A percentile compares a stretch with the other conserved stretches of the same genome.
Evolutionary conservation across 2,329 filamentous ascomycete genomes (phyloP).

Genomic region (Stemphylium vesicarium): DNA sequence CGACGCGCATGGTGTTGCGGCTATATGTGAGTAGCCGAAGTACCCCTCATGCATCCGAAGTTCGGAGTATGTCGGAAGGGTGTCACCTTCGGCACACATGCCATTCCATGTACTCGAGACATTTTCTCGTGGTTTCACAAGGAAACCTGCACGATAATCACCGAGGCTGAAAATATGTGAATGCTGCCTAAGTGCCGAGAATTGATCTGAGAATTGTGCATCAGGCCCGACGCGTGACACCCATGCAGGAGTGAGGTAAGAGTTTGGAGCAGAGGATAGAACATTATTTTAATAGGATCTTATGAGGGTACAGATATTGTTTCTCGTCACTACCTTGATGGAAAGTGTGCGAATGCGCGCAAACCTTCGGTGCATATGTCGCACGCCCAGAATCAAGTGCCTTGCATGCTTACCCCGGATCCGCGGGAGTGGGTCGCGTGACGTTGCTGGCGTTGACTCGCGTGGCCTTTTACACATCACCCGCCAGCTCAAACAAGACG

Average conservation of each 20-base stretch:
- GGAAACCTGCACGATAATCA: not conserved
- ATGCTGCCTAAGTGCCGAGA: not conserved
- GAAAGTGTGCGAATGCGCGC: not conserved
- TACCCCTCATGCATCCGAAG: slow-evolving; percentile 13
- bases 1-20: slow-evolving; percentile 14
- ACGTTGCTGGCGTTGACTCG: slow-evolving; percentile 16
- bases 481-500: slow-evolving; percentile 13
- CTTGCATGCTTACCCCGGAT: slow-evolving; percentile 16
- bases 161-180: not conserved
- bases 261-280: too few species aligned
- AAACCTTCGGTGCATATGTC: not conserved
- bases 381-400: slow-evolving; percentile 7
- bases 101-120: not conserved
- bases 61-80: slow-evolving; percentile 7
- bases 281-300: too few species aligned
- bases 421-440: slow-evolving; percentile 15
- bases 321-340: not conserved
- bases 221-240: too few species aligned
- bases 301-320: too few species aligned
- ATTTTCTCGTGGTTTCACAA: not conserved
- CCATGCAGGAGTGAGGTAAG: too few species aligned
- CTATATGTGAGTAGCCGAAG: slow-evolving; percentile 24
- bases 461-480: slow-evolving; percentile 15
- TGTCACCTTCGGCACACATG: not conserved
- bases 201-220: not conserved